phyloP scores from a whole-genome alignment of 2,329 filamentous ascomycete genomes.

The Metarhizium guizhouense region DNA sequence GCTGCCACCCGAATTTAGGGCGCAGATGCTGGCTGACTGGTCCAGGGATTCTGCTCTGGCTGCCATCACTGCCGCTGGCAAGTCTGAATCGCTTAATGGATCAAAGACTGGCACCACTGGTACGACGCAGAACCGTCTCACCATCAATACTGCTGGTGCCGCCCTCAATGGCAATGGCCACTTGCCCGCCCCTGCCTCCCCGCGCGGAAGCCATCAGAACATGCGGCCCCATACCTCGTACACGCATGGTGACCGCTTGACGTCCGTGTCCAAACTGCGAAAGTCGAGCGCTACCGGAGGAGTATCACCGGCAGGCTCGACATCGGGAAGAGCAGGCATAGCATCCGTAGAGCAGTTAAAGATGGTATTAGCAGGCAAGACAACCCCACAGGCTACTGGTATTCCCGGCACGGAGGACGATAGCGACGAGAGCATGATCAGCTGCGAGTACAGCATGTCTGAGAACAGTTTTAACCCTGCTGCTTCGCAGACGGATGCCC shows the following conservation, averaged over 20 bases:
- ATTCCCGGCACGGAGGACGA: constrained; percentile 35
- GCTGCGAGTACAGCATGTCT: constrained; percentile 59
- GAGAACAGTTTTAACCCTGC: constrained; percentile 52
- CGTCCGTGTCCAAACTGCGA: constrained; percentile 33
- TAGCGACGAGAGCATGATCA: constrained; percentile 60
- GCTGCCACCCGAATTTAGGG: constrained; percentile 57
- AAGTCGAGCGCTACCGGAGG: constrained; percentile 47
- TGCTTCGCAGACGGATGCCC: constrained; percentile 12
- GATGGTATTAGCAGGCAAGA: constrained; percentile 48
- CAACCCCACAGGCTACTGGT: constrained; percentile 28
- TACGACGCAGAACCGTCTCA: constrained; percentile 45
- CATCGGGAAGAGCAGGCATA: constrained; percentile 39
- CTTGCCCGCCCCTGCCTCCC: constrained; percentile 31
- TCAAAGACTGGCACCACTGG: constrained; percentile 57
- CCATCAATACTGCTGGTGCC: constrained; percentile 34
- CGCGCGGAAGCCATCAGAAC: constrained; percentile 41
- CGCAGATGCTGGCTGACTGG: constrained; percentile 75
- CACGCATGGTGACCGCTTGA: constrained; percentile 23
- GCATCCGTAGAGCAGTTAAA: constrained; percentile 57
- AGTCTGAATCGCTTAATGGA: constrained; percentile 65
- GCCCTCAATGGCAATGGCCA: constrained; percentile 30
- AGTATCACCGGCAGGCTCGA: constrained; percentile 34
- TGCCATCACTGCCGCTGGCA: constrained; percentile 58
- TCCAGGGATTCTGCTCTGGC: constrained; percentile 64
- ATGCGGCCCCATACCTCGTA: constrained; percentile 39